These are phyloP conservation scores for Fusarium luffae DNA, from an alignment of 2,329 filamentous ascomycete species.

Conservation along the genomic window DNA sequence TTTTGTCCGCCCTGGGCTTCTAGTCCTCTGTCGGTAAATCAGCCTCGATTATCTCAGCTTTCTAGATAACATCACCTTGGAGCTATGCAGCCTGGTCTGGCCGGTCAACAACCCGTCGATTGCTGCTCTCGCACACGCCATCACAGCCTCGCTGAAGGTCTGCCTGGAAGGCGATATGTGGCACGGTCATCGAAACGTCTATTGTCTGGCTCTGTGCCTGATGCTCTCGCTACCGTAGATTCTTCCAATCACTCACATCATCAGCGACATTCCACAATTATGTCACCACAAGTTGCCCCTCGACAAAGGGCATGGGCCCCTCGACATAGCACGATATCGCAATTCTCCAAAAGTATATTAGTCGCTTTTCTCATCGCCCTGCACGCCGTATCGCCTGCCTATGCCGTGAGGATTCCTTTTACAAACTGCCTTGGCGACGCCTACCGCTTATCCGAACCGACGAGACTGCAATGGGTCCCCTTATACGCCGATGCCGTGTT, in stretches of 20 bases:
- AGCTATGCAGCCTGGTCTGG: conserved; percentile 43
- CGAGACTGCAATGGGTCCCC: conserved; percentile 82
- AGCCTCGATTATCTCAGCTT: conserved; percentile 18
- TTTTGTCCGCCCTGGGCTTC: conserved; percentile 14
- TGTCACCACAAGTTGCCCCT: conserved; percentile 27
- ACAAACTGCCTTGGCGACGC: conserved; percentile 81
- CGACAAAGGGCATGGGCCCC: conserved; percentile 25
- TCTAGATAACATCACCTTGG: conserved; percentile 19
- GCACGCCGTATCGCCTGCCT: conserved; percentile 55
- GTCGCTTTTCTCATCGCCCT: conserved; percentile 53
- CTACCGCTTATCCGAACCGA: conserved; percentile 66
- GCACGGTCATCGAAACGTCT: conserved; percentile 29
- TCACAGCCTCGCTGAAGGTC: conserved; percentile 25
- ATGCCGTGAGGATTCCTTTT: conserved; percentile 78
- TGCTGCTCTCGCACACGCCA: conserved; percentile 28
- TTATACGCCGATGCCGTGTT: conserved; percentile 79
- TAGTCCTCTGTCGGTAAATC: conserved; percentile 10
- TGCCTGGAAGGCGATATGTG: conserved; percentile 40
- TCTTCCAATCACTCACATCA: conserved; percentile 13
- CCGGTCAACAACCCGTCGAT: conserved; percentile 38
- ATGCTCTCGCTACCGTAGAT: conserved; percentile 32
- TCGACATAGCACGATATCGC: conserved; percentile 33
- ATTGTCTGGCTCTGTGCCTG: conserved; percentile 34
- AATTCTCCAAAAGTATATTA: conserved; percentile 45
- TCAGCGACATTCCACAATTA: conserved; percentile 26